Percentiles rank a stretch among this genome's conserved stretches.
phyloP scores from a whole-genome alignment of 179 eudicot genomes.

The Silene vulgaris region DNA sequence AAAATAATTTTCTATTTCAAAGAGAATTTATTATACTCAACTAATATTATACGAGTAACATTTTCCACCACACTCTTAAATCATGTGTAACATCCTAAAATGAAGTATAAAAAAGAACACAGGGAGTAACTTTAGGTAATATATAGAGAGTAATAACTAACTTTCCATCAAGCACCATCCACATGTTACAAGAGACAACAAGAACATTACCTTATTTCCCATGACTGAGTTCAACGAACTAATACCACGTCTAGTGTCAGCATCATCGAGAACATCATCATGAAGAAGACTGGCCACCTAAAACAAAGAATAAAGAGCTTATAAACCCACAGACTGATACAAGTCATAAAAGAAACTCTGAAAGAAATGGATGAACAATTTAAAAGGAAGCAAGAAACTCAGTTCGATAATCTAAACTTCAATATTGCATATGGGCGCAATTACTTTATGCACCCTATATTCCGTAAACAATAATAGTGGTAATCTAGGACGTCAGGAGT shows the following conservation, averaged over 20 bases:
- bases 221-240: constrained; percentile 74
- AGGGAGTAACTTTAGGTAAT: not conserved
- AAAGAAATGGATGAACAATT: not conserved
- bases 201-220: constrained; percentile 80
- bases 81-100: no score
- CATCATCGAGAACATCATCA: constrained; percentile 98
- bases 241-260: constrained; percentile 88
- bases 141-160: not conserved
- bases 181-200: constrained; percentile 14
- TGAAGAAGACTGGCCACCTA: constrained; percentile 99
- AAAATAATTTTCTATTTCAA: no score
- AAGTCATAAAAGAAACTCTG: not conserved
- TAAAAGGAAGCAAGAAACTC: not conserved
- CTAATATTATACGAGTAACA: no score
- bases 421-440: not conserved
- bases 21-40: no score
- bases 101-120: no score
- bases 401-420: not conserved
- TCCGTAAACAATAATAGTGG: not conserved
- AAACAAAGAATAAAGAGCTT: constrained; percentile 3
- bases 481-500: not conserved
- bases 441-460: not conserved
- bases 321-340: constrained; percentile 11
- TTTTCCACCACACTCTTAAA: no score
- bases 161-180: constrained; percentile 1